A percentile compares a stretch with the other conserved stretches of the same genome.
These are phyloP conservation scores for Sporopachydermia lactativora DNA, from an alignment of 805 yeast genomes.

Conservation along the genomic window DNA sequence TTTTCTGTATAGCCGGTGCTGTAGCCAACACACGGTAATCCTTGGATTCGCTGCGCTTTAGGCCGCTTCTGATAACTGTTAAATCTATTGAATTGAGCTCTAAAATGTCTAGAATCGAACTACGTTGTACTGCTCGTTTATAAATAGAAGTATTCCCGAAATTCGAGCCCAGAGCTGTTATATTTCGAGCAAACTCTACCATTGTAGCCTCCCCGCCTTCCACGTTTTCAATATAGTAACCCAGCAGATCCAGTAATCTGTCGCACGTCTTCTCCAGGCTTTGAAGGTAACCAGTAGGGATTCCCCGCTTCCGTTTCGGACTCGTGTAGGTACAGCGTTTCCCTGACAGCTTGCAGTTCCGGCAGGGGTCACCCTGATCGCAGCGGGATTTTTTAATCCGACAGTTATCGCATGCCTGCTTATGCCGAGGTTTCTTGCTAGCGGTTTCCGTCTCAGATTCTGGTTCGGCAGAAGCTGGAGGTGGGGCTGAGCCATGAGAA, in stretches of 20 bases:
- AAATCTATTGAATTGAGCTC: background rate
- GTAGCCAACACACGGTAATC: background rate
- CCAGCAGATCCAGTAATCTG: background rate
- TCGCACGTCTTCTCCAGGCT: slow-evolving; percentile 1
- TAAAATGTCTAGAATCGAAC: background rate
- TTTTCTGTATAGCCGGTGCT: background rate
- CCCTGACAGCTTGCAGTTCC: slow-evolving; percentile 1
- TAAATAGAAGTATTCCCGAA: background rate
- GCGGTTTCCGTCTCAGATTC: too few species aligned
- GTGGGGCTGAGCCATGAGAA: too few species aligned
- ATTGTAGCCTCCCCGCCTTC: background rate
- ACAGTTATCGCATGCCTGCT: slow-evolving; percentile 1
- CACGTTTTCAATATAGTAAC: background rate
- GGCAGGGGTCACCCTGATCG: background rate
- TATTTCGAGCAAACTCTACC: background rate
- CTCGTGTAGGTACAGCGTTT: background rate
- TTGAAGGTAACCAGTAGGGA: background rate
- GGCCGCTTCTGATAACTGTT: background rate
- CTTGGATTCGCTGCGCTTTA: background rate
- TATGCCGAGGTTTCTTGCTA: background rate
- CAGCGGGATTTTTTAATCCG: background rate
- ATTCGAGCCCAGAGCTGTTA: background rate
- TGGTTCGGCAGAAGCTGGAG: too few species aligned
- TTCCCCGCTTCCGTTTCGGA: background rate
- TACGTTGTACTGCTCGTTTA: background rate